Conservation (phyloP, 768 basidiomycete species). For the Trametes villosa region DNA sequence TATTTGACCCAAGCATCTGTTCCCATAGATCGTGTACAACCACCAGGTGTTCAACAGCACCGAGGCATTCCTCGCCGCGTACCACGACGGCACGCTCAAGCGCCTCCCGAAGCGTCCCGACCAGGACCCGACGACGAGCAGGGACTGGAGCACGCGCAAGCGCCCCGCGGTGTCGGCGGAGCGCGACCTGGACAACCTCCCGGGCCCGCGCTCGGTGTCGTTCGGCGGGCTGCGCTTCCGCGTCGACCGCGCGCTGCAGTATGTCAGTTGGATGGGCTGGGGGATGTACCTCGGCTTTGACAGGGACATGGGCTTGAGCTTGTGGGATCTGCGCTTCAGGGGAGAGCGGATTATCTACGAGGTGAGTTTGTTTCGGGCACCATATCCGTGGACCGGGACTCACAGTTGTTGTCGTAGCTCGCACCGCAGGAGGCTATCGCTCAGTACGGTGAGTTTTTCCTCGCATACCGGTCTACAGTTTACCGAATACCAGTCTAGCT, state of each 20-base stretch:
- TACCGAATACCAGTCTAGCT: slow-evolving; percentile 35
- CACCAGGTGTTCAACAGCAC: slow-evolving; percentile 55
- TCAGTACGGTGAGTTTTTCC: slow-evolving; percentile 57
- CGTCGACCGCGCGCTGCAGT: slow-evolving; percentile 54
- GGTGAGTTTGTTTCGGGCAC: slow-evolving; percentile 32
- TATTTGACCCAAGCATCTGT: neutral
- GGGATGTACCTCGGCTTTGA: slow-evolving; percentile 63
- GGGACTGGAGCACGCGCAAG: slow-evolving; percentile 52
- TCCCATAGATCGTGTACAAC: slow-evolving; percentile 57
- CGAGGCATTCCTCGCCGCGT: slow-evolving; percentile 57
- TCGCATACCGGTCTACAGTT: neutral
- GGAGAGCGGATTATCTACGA: slow-evolving; percentile 67
- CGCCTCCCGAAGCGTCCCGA: slow-evolving; percentile 40
- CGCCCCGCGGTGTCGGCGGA: slow-evolving; percentile 37
- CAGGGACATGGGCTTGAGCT: slow-evolving; percentile 64
- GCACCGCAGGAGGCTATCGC: slow-evolving; percentile 66
- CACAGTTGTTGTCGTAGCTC: slow-evolving; percentile 39
- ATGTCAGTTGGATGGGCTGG: slow-evolving; percentile 75
- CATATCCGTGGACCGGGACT: neutral
- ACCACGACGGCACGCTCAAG: slow-evolving; percentile 54
- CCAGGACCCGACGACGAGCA: slow-evolving; percentile 32
- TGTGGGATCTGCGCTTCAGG: slow-evolving; percentile 63
- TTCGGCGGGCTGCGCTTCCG: slow-evolving; percentile 64
- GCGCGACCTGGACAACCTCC: slow-evolving; percentile 64
- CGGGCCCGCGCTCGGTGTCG: slow-evolving; percentile 65